A percentile compares a stretch with the other conserved stretches of the same genome.
Conservation (phyloP, 2,329 filamentous ascomycete species). For the Tympanopsis confertula region DNA sequence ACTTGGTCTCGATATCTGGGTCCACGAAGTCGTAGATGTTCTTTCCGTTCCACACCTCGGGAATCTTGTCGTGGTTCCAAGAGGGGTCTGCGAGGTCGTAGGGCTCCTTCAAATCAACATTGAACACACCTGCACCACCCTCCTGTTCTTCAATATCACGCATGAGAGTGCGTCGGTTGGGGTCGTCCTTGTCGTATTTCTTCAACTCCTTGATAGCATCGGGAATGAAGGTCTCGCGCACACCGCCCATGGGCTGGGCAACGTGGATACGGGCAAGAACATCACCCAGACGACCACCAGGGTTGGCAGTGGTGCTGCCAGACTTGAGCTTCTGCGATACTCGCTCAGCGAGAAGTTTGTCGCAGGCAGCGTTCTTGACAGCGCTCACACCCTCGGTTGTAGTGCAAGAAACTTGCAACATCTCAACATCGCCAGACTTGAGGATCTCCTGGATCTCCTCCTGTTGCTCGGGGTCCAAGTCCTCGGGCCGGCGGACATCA, state of each 20-base stretch:
- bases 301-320: constrained; percentile 61
- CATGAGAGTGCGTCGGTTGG: constrained; percentile 69
- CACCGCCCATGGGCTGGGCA: constrained; percentile 77
- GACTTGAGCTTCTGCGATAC: constrained; percentile 95
- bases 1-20: constrained; percentile 87
- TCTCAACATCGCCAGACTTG: constrained; percentile 79
- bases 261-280: constrained; percentile 93
- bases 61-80: constrained; percentile 94
- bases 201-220: constrained; percentile 68
- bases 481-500: constrained; percentile 77
- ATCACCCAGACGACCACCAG: constrained; percentile 74
- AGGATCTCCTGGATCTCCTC: constrained; percentile 68
- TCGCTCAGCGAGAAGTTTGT: constrained; percentile 81
- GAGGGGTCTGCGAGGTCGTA: constrained; percentile 79
- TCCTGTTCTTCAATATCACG: constrained; percentile 84
- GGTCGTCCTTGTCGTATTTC: constrained; percentile 85
- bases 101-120: constrained; percentile 78
- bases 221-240: constrained; percentile 77
- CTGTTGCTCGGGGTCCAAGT: constrained; percentile 70
- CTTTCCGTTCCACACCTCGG: constrained; percentile 87
- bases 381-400: constrained; percentile 88
- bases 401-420: constrained; percentile 87
- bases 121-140: constrained; percentile 91
- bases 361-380: constrained; percentile 89
- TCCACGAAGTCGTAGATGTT: constrained; percentile 97